A percentile compares a stretch with the other conserved stretches of the same genome.
These are phyloP conservation scores for Retiboletus flavoniger DNA, from an alignment of 1,284 basidiomycete genomes.

Conservation along the genomic window DNA sequence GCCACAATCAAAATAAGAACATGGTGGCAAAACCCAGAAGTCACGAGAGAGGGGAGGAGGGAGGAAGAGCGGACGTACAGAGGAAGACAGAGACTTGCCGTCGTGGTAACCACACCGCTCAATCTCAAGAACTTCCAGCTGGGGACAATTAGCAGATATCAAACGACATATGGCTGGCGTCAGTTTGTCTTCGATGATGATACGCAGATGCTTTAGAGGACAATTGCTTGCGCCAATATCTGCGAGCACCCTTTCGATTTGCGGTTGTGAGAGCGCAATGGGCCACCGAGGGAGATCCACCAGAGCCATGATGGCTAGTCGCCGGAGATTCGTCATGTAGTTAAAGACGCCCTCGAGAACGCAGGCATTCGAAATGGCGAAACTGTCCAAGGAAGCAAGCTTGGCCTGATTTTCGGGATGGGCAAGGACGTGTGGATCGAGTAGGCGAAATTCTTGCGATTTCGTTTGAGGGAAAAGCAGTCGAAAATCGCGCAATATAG, in stretches of 20 bases:
- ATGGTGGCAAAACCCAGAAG: constrained; percentile 9
- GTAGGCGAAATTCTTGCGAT: constrained; percentile 27
- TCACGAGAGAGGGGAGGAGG: constrained; percentile 13
- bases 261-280: constrained; percentile 33
- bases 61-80: constrained; percentile 32
- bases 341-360: constrained; percentile 29
- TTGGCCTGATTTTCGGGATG: constrained; percentile 26
- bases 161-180: constrained; percentile 29
- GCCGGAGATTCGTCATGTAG: constrained; percentile 29
- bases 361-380: constrained; percentile 36
- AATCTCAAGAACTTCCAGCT: constrained; percentile 32
- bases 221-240: constrained; percentile 35
- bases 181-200: constrained; percentile 35
- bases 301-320: constrained; percentile 33
- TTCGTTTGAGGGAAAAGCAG: constrained; percentile 32
- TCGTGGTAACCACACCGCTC: constrained; percentile 36
- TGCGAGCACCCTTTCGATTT: constrained; percentile 29
- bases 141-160: constrained; percentile 31
- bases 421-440: constrained; percentile 22
- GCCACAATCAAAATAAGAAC: constrained; percentile 22
- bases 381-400: constrained; percentile 35
- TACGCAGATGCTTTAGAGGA: constrained; percentile 30
- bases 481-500: constrained; percentile 28
- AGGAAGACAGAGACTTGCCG: constrained; percentile 36
- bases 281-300: constrained; percentile 35